Evolutionary conservation across 305 asterid species (phyloP).

Genomic region (Fraxinus ornus): DNA sequence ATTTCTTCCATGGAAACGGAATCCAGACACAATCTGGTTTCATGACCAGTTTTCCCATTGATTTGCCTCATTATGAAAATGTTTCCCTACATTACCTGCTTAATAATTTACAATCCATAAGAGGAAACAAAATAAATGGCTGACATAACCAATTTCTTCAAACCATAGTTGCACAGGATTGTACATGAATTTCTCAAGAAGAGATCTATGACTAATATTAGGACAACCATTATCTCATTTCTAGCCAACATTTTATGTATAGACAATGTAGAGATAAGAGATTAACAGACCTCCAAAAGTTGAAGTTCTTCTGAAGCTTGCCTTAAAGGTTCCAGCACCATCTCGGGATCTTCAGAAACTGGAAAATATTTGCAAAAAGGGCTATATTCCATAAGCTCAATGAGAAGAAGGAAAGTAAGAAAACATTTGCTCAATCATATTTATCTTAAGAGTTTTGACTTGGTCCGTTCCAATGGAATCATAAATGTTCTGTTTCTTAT

Average conservation of each 20-base stretch:
- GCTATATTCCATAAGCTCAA: constrained; percentile 9
- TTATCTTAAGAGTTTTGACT: not conserved
- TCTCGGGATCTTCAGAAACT: constrained; percentile 68
- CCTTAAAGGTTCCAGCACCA: constrained; percentile 67
- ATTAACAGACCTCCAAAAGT: constrained; percentile 70
- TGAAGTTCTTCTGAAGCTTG: constrained; percentile 90
- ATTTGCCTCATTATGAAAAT: not conserved
- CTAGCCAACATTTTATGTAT: not conserved
- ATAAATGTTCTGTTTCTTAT: not conserved
- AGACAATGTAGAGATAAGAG: not conserved
- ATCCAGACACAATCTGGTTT: not conserved
- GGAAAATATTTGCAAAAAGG: constrained; percentile 21
- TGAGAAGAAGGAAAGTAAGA: constrained; percentile 4
- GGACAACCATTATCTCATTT: not conserved
- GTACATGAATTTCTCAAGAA: not conserved
- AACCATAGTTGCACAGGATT: not conserved
- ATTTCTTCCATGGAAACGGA: not conserved
- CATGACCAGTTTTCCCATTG: not conserved
- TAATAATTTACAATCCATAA: not conserved
- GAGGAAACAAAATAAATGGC: not conserved
- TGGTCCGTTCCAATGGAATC: not conserved
- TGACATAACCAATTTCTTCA: not conserved
- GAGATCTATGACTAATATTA: not conserved
- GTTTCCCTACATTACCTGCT: not conserved
- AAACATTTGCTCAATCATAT: not conserved